phyloP scores from a whole-genome alignment of 768 basidiomycete genomes.

The Tylopilus subfusipes region DNA sequence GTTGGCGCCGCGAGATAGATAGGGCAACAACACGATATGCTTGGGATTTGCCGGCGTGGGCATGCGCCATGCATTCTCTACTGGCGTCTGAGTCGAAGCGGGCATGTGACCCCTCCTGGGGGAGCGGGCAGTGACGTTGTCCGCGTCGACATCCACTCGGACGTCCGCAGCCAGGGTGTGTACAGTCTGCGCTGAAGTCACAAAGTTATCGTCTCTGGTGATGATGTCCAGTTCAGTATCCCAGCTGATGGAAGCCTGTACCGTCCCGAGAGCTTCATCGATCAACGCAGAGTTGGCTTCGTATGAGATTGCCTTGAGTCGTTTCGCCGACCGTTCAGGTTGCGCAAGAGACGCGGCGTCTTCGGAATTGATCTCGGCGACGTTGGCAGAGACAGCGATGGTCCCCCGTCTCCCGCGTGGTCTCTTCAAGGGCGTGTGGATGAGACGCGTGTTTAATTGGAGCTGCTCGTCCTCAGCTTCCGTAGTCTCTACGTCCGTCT shows the following conservation, averaged over 20 bases:
- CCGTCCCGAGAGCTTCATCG: constrained; percentile 25
- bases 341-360: background rate
- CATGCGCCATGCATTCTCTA: background rate
- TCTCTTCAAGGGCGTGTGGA: constrained; percentile 4
- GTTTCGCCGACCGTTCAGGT: constrained; percentile 14
- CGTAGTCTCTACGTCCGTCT: constrained; percentile 22
- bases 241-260: constrained; percentile 21
- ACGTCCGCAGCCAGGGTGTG: background rate
- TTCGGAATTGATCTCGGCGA: constrained; percentile 16
- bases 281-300: constrained; percentile 15
- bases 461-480: constrained; percentile 21
- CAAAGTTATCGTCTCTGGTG: background rate
- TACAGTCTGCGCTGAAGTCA: background rate
- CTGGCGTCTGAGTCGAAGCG: background rate
- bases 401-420: background rate
- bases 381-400: background rate
- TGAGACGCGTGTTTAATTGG: constrained; percentile 12
- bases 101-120: background rate
- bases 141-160: background rate
- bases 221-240: constrained; percentile 9
- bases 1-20: constrained; percentile 17
- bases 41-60: background rate
- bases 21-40: constrained; percentile 3
- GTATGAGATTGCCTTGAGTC: constrained; percentile 20
- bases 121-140: background rate